Evolutionary conservation across 164 flowering plant species (phyloP).

Genomic region (Vitis riparia): DNA sequence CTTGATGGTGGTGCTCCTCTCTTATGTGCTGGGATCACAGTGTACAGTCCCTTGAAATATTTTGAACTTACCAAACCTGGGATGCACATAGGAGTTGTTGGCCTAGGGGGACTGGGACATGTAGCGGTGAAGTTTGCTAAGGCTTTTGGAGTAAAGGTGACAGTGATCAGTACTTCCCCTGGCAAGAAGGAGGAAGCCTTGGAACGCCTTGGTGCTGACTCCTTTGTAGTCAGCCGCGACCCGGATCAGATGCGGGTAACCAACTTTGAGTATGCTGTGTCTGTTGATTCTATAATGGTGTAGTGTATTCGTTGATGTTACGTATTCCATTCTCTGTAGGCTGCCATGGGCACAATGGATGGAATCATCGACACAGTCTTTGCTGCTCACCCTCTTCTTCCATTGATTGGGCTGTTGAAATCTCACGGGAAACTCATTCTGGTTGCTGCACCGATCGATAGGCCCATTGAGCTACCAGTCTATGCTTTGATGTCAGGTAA

Average conservation of each 20-base stretch:
- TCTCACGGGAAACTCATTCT: constrained; percentile 38
- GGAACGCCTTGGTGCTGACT: constrained; percentile 10
- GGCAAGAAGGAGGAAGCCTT: constrained; percentile 11
- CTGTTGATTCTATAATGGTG: no score
- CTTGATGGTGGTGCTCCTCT: neutral
- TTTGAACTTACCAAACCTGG: constrained; percentile 20
- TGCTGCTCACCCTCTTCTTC: constrained; percentile 36
- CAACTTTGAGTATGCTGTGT: no score
- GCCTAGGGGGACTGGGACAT: neutral
- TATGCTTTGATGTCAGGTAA: constrained; percentile 46
- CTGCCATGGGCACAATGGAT: constrained; percentile 42
- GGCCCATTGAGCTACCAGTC: constrained; percentile 39
- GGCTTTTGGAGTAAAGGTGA: constrained; percentile 13
- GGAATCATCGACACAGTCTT: constrained; percentile 54
- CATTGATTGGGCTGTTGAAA: constrained; percentile 40
- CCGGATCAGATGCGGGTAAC: constrained; percentile 7
- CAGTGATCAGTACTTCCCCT: constrained; percentile 10
- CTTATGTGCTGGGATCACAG: no score
- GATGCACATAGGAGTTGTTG: constrained; percentile 20
- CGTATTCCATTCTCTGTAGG: constrained; percentile 15
- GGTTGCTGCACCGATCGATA: constrained; percentile 42
- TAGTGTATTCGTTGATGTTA: no score
- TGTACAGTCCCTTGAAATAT: constrained; percentile 14
- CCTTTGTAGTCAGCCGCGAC: constrained; percentile 8
- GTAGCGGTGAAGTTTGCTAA: neutral